Evolutionary conservation across 2,329 filamentous ascomycete genomes (phyloP).

Genomic region (Arthroderma sp.): DNA sequence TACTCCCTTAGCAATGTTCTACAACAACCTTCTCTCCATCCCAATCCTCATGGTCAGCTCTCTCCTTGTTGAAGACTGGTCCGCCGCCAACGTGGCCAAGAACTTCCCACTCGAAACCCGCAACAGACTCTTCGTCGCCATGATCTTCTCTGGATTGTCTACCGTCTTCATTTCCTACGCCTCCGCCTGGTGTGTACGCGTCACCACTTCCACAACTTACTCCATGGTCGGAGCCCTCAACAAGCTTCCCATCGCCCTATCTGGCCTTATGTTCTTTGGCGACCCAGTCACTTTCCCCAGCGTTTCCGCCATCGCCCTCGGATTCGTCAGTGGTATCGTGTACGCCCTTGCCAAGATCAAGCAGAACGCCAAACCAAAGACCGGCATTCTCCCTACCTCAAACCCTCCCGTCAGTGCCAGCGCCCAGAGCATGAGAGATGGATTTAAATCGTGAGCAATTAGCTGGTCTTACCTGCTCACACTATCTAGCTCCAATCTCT

Average conservation of each 20-base stretch:
- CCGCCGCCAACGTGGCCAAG: conserved; percentile 61
- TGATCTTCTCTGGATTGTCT: conserved; percentile 85
- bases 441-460: conserved; percentile 51
- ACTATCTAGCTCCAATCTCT: neutral
- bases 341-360: conserved; percentile 79
- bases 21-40: conserved; percentile 97
- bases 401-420: conserved; percentile 75
- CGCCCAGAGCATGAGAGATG: conserved; percentile 79
- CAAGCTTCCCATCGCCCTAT: conserved; percentile 91
- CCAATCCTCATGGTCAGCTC: conserved; percentile 77
- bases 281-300: conserved; percentile 86
- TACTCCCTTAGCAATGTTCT: conserved; percentile 72
- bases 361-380: conserved; percentile 57
- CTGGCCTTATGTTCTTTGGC: conserved; percentile 87
- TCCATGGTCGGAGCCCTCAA: conserved; percentile 97
- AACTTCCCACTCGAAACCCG: conserved; percentile 82
- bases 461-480: conserved; percentile 1
- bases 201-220: conserved; percentile 95
- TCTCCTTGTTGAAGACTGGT: conserved; percentile 84
- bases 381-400: conserved; percentile 53
- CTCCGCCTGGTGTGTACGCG: conserved; percentile 95
- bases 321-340: conserved; percentile 83
- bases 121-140: conserved; percentile 69
- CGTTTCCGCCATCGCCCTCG: conserved; percentile 79
- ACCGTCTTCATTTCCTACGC: conserved; percentile 99